A percentile compares a stretch with the other conserved stretches of the same genome.
These are phyloP conservation scores for Backusella parvicylindrica DNA, from an alignment of 192 early-diverging fungal species.

Conservation along the genomic window DNA sequence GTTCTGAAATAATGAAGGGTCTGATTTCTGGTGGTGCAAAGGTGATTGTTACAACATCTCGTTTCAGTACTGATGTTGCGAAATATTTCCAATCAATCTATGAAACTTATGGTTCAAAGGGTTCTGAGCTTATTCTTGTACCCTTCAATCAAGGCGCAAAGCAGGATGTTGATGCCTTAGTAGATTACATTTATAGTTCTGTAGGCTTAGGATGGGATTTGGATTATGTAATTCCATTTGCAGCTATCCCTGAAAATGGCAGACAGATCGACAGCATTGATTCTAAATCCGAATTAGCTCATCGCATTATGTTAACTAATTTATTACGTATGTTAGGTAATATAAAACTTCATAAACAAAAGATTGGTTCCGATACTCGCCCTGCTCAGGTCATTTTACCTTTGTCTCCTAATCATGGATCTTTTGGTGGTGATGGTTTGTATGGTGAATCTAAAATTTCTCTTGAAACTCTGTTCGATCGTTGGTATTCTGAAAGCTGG, in stretches of 20 bases:
- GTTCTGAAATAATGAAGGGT: conserved; percentile 75
- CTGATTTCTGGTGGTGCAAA: conserved; percentile 84
- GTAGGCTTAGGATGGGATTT: conserved; percentile 89
- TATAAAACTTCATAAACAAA: conserved; percentile 80
- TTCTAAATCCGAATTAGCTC: conserved; percentile 85
- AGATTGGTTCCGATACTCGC: conserved; percentile 72
- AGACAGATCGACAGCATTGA: conserved; percentile 83
- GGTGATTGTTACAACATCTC: conserved; percentile 90
- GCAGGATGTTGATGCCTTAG: conserved; percentile 73
- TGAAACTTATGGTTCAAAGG: conserved; percentile 84
- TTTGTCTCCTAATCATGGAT: conserved; percentile 95
- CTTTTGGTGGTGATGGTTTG: conserved; percentile 89
- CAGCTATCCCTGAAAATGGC: conserved; percentile 88
- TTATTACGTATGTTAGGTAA: conserved; percentile 80
- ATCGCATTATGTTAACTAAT: conserved; percentile 94
- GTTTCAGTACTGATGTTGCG: conserved; percentile 75
- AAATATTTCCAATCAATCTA: conserved; percentile 89
- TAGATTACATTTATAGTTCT: conserved; percentile 85
- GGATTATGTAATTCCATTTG: conserved; percentile 93
- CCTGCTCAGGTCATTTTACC: conserved; percentile 89
- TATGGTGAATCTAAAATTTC: conserved; percentile 94
- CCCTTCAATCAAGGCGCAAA: conserved; percentile 93
- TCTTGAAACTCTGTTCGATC: conserved; percentile 87
- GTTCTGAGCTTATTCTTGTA: conserved; percentile 79
- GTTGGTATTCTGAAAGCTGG: conserved; percentile 92